Evolutionary conservation across 495 filamentous ascomycete species (phyloP).

Genomic region (Podospora tetraspora): DNA sequence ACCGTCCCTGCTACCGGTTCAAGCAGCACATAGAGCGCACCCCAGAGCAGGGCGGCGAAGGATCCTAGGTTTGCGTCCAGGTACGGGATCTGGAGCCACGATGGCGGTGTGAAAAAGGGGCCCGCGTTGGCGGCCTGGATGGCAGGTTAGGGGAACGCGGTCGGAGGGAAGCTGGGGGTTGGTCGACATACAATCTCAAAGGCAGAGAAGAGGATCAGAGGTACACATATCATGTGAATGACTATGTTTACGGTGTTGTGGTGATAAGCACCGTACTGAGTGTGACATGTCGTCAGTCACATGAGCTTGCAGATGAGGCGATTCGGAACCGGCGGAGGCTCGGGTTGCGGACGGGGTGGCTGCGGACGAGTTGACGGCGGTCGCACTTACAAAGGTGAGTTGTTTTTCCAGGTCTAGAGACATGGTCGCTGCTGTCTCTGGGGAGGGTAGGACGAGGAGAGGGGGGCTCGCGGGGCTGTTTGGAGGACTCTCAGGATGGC

Average conservation of each 20-base stretch:
- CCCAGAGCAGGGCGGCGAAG: slow-evolving; percentile 62
- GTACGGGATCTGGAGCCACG: slow-evolving; percentile 63
- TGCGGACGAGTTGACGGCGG: not conserved
- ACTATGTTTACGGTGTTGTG: slow-evolving; percentile 81
- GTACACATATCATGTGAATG: slow-evolving; percentile 89
- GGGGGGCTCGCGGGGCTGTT: not conserved
- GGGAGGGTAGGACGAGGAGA: not conserved
- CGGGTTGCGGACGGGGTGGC: not conserved
- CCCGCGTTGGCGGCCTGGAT: slow-evolving; percentile 73
- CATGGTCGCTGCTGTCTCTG: slow-evolving; percentile 43
- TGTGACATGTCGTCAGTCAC: slow-evolving; percentile 14
- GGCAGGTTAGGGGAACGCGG: slow-evolving; percentile 6
- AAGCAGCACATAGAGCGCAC: slow-evolving; percentile 79
- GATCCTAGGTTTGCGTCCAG: slow-evolving; percentile 80
- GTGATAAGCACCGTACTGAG: slow-evolving; percentile 92
- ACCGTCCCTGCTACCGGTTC: slow-evolving; percentile 84
- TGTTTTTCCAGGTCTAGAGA: slow-evolving; percentile 75
- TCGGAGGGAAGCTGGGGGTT: not conserved
- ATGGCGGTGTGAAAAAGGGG: slow-evolving; percentile 62
- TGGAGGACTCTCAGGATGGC: not conserved
- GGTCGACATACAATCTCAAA: slow-evolving; percentile 66
- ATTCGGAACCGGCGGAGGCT: not conserved
- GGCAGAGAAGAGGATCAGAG: slow-evolving; percentile 70
- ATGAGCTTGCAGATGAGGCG: not conserved
- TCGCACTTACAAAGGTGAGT: slow-evolving; percentile 63